Evolutionary conservation across 225 moss, liverwort and hornwort species (phyloP).

Genomic region (Climacium dendroides): DNA sequence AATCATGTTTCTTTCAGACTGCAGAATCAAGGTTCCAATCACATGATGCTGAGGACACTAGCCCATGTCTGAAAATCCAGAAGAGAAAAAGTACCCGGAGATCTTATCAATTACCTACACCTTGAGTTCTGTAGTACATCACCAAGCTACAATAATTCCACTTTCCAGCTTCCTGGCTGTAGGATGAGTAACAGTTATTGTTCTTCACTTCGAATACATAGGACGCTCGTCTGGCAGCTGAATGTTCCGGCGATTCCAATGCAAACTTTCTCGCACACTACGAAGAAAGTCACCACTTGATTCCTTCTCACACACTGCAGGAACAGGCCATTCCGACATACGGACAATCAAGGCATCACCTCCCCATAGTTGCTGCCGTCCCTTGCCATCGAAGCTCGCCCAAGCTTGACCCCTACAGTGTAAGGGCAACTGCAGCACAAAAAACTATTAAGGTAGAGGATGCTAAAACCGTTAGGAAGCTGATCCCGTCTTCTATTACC

Average conservation of each 20-base stretch:
- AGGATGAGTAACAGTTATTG: background rate
- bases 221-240: constrained; percentile 34
- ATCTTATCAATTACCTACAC: background rate
- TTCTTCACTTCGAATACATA: background rate
- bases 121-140: background rate
- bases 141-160: background rate
- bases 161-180: background rate
- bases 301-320: constrained; percentile 75
- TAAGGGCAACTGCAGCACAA: constrained; percentile 39
- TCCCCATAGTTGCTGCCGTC: constrained; percentile 51
- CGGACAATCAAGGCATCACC: constrained; percentile 80
- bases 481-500: background rate
- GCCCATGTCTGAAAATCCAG: background rate
- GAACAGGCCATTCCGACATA: constrained; percentile 96
- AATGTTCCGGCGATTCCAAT: constrained; percentile 85
- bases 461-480: background rate
- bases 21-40: background rate
- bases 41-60: background rate
- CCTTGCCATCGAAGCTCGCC: constrained; percentile 99
- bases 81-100: background rate
- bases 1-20: background rate
- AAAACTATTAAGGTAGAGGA: background rate
- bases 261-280: constrained; percentile 81
- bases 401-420: constrained; percentile 75
- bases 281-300: constrained; percentile 79